Conservation (phyloP, 495 filamentous ascomycete genomes). For the Bathelium albidoporum region DNA sequence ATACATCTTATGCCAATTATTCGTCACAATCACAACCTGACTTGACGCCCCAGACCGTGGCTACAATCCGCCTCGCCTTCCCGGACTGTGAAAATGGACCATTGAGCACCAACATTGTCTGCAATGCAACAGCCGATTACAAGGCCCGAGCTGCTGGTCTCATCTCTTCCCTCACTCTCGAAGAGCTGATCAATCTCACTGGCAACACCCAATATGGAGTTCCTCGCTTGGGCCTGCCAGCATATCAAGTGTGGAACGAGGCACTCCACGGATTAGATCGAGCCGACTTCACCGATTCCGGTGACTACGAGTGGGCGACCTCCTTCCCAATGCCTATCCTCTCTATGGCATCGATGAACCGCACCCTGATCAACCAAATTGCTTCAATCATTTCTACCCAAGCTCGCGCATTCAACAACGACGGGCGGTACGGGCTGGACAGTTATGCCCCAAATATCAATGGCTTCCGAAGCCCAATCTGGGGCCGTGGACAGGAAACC, state of each 20-base stretch:
- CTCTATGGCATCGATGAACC: slow-evolving; percentile 51
- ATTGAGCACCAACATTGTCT: slow-evolving; percentile 34
- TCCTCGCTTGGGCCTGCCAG: slow-evolving; percentile 45
- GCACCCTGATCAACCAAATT: slow-evolving; percentile 47
- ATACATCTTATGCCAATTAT: slow-evolving; percentile 10
- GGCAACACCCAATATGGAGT: slow-evolving; percentile 45
- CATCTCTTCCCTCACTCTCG: slow-evolving; percentile 33
- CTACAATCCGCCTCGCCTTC: not conserved
- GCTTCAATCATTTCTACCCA: slow-evolving; percentile 51
- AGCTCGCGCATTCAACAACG: slow-evolving; percentile 58
- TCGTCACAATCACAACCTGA: slow-evolving; percentile 7
- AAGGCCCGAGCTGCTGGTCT: slow-evolving; percentile 29
- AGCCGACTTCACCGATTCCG: slow-evolving; percentile 41
- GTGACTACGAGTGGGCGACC: slow-evolving; percentile 48
- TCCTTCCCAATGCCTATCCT: slow-evolving; percentile 53
- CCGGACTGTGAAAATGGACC: slow-evolving; percentile 28
- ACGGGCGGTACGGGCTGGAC: slow-evolving; percentile 45
- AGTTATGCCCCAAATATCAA: slow-evolving; percentile 64
- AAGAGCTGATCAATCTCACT: slow-evolving; percentile 50
- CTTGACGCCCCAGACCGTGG: slow-evolving; percentile 8
- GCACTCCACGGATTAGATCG: slow-evolving; percentile 50
- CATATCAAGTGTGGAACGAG: slow-evolving; percentile 45
- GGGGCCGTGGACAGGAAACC: slow-evolving; percentile 54
- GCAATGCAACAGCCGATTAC: slow-evolving; percentile 30
- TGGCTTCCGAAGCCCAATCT: slow-evolving; percentile 50